Evolutionary conservation across 2,329 filamentous ascomycete species (phyloP).

Genomic region (Pseudomassariella vexata): DNA sequence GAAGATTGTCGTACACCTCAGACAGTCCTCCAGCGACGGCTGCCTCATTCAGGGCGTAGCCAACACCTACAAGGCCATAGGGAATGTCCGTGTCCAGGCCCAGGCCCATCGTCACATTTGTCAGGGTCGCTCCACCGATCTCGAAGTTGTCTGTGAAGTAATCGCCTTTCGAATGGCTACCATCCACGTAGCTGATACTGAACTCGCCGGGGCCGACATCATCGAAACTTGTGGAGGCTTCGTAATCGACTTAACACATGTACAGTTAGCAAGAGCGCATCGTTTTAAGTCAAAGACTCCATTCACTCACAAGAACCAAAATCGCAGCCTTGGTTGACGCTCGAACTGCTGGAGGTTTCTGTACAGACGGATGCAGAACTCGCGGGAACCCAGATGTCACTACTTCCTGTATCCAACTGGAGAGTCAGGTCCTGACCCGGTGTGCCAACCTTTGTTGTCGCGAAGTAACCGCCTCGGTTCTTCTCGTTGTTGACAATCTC

Average conservation of each 20-base stretch:
- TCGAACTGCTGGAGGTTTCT: constrained; percentile 4
- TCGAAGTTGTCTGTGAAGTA: constrained; percentile 54
- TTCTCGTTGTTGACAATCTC: constrained; percentile 39
- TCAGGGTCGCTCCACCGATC: constrained; percentile 45
- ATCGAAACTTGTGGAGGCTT: constrained; percentile 39
- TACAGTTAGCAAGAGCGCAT: not conserved
- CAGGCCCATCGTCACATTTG: constrained; percentile 54
- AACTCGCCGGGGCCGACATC: constrained; percentile 39
- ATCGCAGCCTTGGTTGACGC: constrained; percentile 30
- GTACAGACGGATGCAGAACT: constrained; percentile 32
- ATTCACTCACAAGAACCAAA: constrained; percentile 40
- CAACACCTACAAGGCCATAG: constrained; percentile 55
- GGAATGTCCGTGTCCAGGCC: constrained; percentile 47
- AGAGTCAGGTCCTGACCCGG: constrained; percentile 50
- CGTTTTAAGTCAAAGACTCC: constrained; percentile 6
- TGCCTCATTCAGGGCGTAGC: constrained; percentile 51
- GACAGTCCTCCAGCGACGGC: constrained; percentile 25
- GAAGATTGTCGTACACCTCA: constrained; percentile 50
- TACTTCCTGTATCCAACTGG: constrained; percentile 61
- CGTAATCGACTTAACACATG: constrained; percentile 34
- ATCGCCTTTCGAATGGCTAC: constrained; percentile 49
- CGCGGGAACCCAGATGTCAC: constrained; percentile 56
- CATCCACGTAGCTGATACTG: constrained; percentile 57
- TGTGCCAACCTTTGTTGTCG: constrained; percentile 50
- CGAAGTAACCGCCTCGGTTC: constrained; percentile 47